Evolutionary conservation across 1,139 yeast species (phyloP), one percentile per base, ranked within the genome.

Genomic region (Suhomyces anneliseae): DNA sequence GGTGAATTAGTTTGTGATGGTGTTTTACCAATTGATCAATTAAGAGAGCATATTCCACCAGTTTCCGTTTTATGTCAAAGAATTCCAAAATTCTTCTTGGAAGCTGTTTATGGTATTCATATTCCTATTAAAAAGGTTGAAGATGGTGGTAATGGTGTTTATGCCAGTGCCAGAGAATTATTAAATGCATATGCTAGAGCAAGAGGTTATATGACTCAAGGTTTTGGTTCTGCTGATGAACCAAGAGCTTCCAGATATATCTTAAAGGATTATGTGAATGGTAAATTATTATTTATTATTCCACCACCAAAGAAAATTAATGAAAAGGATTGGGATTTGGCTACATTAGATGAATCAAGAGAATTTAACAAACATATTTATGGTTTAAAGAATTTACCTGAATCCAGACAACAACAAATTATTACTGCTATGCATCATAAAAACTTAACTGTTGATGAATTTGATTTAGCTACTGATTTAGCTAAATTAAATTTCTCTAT

Each of bases 1-100:
- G 98, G 96, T 57, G 99, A 95, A 61, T 80, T 95, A 60, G 99
- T 95, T 0, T 90, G 98, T 73, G 90, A 90, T 62, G 99, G 99
- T 78, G 97, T 95, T 9, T 77, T 95, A 50, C 99, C 99, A 19
- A 93, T 95, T 59, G 99, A 95, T 71, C 99, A 95, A 69, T 78
- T 95, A 52, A 82, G 98, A 62, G 99, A 95, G 61, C 85, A 82
- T 64, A 83, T 95, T n/a, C 96, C 96, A 1, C 99, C 99, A 8
- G 78, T 85, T 5, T 84, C 92, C 42, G 72, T 95, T 35, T 95
- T 93, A 12, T 84, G 95, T 43, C 87, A 87, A 62, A 78, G 99
- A 61, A 81, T 95, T 48, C 99, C 99, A 29, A 90, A 90, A 61
- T 87, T 70, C 63, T 90, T 78, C 66, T 68, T 95, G 49, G 99